Conservation (phyloP, 345 rosid genomes). For the Eucalyptus grandis region DNA sequence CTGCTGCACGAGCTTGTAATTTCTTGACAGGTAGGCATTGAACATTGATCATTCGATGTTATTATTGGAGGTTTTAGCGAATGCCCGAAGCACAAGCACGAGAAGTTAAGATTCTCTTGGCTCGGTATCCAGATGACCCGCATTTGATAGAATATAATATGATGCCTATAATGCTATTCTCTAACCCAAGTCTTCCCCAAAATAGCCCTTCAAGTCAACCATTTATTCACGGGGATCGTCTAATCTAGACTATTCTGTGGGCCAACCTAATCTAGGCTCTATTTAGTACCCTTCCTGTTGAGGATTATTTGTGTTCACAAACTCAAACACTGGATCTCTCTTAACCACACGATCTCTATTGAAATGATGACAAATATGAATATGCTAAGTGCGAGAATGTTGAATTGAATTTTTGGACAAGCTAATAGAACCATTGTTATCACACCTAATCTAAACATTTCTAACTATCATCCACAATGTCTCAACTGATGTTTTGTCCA, state of each 20-base stretch:
- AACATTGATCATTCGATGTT: neutral
- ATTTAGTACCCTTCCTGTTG: neutral
- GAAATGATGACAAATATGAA: neutral
- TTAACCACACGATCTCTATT: neutral
- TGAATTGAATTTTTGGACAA: neutral
- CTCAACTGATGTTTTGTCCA: neutral
- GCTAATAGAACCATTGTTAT: neutral
- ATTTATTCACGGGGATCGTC: too few species aligned
- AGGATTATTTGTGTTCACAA: neutral
- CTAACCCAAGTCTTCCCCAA: neutral
- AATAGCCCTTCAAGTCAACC: neutral
- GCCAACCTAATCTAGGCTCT: neutral
- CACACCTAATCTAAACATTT: neutral
- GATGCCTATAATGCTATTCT: neutral
- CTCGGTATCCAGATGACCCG: neutral
- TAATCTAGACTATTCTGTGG: neutral
- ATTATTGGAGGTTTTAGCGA: neutral
- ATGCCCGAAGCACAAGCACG: neutral
- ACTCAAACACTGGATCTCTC: neutral
- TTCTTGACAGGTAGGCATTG: neutral
- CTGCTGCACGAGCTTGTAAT: neutral
- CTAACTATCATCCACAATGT: neutral
- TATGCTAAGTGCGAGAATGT: neutral
- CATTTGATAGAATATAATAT: neutral
- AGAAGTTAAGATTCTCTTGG: neutral